Percentiles rank a stretch among this genome's conserved stretches.
Conservation (phyloP, 1,284 basidiomycete genomes). For the Chiua sp. region DNA sequence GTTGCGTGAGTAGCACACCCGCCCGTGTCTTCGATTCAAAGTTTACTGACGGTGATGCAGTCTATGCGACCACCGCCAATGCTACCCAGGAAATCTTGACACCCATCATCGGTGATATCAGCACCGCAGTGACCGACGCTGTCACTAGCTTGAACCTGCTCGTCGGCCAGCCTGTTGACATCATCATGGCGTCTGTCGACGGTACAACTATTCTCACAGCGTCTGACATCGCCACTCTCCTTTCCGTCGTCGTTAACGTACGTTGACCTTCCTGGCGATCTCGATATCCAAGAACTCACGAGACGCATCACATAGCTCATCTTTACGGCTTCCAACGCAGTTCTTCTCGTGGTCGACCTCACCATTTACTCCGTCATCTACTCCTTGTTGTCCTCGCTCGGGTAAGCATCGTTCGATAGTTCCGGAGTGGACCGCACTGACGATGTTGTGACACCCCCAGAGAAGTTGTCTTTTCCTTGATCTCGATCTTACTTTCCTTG, state of each 20-base stretch:
- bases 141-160: constrained; percentile 8
- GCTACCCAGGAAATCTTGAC: constrained; percentile 16
- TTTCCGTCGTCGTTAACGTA: constrained; percentile 8
- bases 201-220: not conserved
- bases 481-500: constrained; percentile 5
- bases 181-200: constrained; percentile 16
- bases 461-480: constrained; percentile 8
- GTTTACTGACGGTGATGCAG: constrained; percentile 9
- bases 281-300: constrained; percentile 1
- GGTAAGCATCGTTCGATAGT: constrained; percentile 3
- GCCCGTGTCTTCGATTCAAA: not conserved
- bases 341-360: constrained; percentile 14
- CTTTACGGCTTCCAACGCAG: constrained; percentile 2
- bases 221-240: constrained; percentile 15
- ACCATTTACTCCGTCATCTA: constrained; percentile 1
- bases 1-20: constrained; percentile 11
- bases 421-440: not conserved
- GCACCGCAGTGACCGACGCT: constrained; percentile 9
- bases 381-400: constrained; percentile 1
- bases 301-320: constrained; percentile 10
- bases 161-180: constrained; percentile 2
- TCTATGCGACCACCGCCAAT: constrained; percentile 17
- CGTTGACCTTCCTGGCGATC: not conserved
- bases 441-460: not conserved
- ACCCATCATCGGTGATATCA: constrained; percentile 13